Evolutionary conservation across 2,329 filamentous ascomycete genomes (phyloP), one percentile per base, ranked within the genome.

Genomic region (Whalleya microplaca): DNA sequence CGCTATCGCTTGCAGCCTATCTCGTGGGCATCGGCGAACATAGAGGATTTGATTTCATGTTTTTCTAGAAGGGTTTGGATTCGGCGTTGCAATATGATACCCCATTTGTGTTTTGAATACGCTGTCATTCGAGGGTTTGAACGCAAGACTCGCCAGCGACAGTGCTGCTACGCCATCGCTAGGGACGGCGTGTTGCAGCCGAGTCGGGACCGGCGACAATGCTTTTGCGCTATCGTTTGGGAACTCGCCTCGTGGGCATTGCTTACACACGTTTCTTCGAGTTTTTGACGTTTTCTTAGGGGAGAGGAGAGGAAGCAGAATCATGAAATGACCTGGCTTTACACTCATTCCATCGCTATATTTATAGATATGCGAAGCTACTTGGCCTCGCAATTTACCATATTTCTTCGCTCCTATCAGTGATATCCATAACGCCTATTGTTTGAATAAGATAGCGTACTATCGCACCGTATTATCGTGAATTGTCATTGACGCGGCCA

Each of bases 51-150:
- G 18, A 29, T 53, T 64, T 66, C 49, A 64, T 63, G 49, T 55
- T 57, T 64, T 56, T 48, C 46, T 49, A 51, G 53, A 54, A 46
- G 63, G 58, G 54, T 63, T 58, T 60, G 59, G 27, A 50, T 54
- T 53, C 64, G 65, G 67, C 70, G 70, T 69, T 68, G 71, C 71
- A 56, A 71, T 73, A 79, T 78, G 79, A 82, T 82, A 82, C 79
- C 80, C 79, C 77, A 80, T 77, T 65, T 72, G 76, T 78, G 76
- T 81, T 79, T 70, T 78, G 70, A 69, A 80, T 81, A 79, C 76
- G 78, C 78, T 78, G 76, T 80, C 76, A 71, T 73, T 74, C 72
- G 72, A 73, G 69, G 56, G 59, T 63, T 61, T 55, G 62, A 45
- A 50, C 23, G 48, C 52, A 64, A 64, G 58, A 62, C 68, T 73